Evolutionary conservation across 768 basidiomycete genomes (phyloP).

Genomic region (Tephrocybe sp.): DNA sequence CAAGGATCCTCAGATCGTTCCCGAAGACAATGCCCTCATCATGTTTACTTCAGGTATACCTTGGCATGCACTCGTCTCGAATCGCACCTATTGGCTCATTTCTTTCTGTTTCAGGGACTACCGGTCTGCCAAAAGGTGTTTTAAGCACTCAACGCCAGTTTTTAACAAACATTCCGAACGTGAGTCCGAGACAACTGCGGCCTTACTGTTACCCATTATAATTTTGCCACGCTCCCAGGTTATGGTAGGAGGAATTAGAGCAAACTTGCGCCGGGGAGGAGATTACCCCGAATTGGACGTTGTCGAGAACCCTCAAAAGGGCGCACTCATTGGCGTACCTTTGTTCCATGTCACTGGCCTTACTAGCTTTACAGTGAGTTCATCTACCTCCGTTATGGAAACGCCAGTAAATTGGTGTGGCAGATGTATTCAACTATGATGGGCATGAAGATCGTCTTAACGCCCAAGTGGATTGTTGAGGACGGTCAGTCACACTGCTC

Average conservation of each 20-base stretch:
- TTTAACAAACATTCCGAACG: conserved; percentile 60
- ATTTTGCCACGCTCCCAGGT: too few species aligned
- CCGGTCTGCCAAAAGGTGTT: conserved; percentile 66
- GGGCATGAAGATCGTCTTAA: conserved; percentile 55
- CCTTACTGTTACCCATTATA: neutral
- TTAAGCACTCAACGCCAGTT: conserved; percentile 63
- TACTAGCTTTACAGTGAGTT: conserved; percentile 46
- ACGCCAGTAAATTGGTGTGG: neutral
- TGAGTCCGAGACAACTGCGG: conserved; percentile 18
- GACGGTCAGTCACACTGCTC: conserved; percentile 39
- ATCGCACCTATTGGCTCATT: too few species aligned
- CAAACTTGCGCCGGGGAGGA: conserved; percentile 45
- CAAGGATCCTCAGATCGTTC: conserved; percentile 31
- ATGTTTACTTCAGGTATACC: conserved; percentile 59
- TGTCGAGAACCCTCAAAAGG: conserved; percentile 43
- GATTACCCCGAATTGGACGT: conserved; percentile 31
- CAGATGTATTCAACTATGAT: conserved; percentile 54
- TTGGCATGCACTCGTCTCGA: too few species aligned
- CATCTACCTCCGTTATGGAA: neutral
- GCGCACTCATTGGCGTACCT: conserved; percentile 55
- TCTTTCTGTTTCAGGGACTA: conserved; percentile 32
- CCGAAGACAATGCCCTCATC: conserved; percentile 60
- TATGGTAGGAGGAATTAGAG: conserved; percentile 41
- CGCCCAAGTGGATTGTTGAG: conserved; percentile 55
- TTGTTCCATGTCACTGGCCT: conserved; percentile 67